A percentile compares a stretch with the other conserved stretches of the same genome.
These are phyloP conservation scores for Kurtzmaniella quercitrusa DNA, from an alignment of 1,139 yeast species.

Conservation along the genomic window DNA sequence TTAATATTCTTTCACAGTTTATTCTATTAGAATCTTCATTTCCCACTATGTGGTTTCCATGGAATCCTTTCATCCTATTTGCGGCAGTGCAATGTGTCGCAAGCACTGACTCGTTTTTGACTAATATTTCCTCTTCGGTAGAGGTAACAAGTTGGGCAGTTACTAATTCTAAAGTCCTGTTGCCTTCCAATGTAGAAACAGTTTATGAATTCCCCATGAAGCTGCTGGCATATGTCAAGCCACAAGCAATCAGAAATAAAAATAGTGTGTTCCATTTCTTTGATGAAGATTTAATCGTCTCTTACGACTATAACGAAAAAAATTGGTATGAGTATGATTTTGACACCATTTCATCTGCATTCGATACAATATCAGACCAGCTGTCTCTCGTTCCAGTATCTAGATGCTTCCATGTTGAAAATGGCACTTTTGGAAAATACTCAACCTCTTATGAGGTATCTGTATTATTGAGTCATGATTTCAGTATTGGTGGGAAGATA, in stretches of 20 bases:
- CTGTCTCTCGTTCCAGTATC: constrained; percentile 8
- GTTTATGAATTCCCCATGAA: neutral
- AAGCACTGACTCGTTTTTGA: too few relatives aligned
- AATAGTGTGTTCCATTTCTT: constrained; percentile 12
- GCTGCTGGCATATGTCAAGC: neutral
- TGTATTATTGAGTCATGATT: neutral
- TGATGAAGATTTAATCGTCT: constrained; percentile 11
- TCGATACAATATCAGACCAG: neutral
- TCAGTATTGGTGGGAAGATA: constrained; percentile 1
- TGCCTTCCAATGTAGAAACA: neutral
- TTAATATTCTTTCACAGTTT: too few relatives aligned
- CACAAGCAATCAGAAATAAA: constrained; percentile 7
- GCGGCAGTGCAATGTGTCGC: too few relatives aligned
- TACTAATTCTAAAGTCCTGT: neutral
- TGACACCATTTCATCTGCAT: neutral
- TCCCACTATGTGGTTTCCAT: too few relatives aligned
- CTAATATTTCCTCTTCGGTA: neutral
- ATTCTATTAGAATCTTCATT: too few relatives aligned
- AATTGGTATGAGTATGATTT: constrained; percentile 14
- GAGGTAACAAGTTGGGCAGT: neutral
- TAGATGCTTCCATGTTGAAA: constrained; percentile 9
- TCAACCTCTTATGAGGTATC: neutral
- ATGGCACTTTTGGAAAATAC: neutral
- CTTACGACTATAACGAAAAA: constrained; percentile 12
- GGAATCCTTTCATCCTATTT: too few relatives aligned